phyloP scores from a whole-genome alignment of 805 yeast species.

The Teunomyces barrocoloradensis region DNA sequence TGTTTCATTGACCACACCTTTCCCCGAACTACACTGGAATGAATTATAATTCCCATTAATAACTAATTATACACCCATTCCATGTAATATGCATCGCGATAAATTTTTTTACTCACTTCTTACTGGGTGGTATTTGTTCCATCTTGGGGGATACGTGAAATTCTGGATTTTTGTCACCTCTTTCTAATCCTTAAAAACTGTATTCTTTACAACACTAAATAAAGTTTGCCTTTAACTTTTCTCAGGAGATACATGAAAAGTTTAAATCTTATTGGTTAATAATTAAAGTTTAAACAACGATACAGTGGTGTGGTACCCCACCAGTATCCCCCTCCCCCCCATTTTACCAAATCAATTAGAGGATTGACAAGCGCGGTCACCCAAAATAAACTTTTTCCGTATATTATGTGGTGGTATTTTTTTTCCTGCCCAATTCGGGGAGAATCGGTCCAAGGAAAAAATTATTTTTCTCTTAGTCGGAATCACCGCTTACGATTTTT shows the following conservation, averaged over 20 bases:
- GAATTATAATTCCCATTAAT: neutral
- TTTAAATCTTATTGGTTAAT: neutral
- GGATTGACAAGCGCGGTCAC: neutral
- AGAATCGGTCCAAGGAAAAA: neutral
- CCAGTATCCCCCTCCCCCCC: neutral
- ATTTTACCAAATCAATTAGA: neutral
- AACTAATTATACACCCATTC: neutral
- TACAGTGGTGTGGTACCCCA: slow-evolving; percentile 2
- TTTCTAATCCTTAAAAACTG: neutral
- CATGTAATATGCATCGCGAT: neutral
- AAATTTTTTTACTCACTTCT: neutral
- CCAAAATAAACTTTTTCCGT: neutral
- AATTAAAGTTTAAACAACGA: neutral
- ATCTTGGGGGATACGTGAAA: neutral
- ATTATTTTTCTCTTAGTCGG: neutral
- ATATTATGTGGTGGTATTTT: neutral
- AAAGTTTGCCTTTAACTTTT: neutral
- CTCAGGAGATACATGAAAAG: slow-evolving; percentile 1
- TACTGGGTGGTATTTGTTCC: neutral
- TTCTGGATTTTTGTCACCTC: neutral
- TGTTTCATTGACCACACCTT: neutral
- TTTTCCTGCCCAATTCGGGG: neutral
- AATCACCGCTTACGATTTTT: neutral
- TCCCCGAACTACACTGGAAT: neutral
- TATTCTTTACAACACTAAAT: neutral